A percentile compares a stretch with the other conserved stretches of the same genome.
These are phyloP conservation scores for Monoraphidium neglectum DNA, from an alignment of 139 green algal species.

Conservation along the genomic window DNA sequence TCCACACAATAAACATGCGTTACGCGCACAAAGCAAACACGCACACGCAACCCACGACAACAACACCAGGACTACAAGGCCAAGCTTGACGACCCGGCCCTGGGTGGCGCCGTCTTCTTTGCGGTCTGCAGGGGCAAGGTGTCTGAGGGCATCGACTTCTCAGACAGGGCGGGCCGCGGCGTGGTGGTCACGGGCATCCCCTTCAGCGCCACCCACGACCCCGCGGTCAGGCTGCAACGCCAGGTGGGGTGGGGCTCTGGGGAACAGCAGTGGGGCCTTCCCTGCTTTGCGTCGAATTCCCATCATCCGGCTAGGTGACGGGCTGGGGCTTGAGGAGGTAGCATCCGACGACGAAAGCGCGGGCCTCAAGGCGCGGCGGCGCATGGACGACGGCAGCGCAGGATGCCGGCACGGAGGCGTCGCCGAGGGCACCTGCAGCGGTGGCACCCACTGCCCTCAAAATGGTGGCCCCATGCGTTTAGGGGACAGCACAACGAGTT, in stretches of 20 bases:
- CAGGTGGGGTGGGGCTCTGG: background rate
- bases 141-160: conserved; percentile 96
- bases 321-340: too few relatives aligned
- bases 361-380: too few relatives aligned
- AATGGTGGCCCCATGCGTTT: background rate
- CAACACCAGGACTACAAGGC: conserved; percentile 53
- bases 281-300: background rate
- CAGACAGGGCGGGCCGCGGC: conserved; percentile 81
- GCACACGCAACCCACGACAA: conserved; percentile 8
- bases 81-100: conserved; percentile 72
- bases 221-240: conserved; percentile 35
- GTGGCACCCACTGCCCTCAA: background rate
- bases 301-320: too few relatives aligned
- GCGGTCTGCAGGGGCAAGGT: conserved; percentile 88
- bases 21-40: too few relatives aligned
- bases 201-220: conserved; percentile 65
- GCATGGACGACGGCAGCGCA: background rate
- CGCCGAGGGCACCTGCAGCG: background rate
- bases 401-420: background rate
- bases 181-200: conserved; percentile 97
- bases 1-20: too few relatives aligned
- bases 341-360: too few relatives aligned
- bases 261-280: background rate
- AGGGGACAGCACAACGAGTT: background rate
- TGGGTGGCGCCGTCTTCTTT: conserved; percentile 87